phyloP scores from a whole-genome alignment of 2,329 filamentous ascomycete species.

The Didymella sp. region DNA sequence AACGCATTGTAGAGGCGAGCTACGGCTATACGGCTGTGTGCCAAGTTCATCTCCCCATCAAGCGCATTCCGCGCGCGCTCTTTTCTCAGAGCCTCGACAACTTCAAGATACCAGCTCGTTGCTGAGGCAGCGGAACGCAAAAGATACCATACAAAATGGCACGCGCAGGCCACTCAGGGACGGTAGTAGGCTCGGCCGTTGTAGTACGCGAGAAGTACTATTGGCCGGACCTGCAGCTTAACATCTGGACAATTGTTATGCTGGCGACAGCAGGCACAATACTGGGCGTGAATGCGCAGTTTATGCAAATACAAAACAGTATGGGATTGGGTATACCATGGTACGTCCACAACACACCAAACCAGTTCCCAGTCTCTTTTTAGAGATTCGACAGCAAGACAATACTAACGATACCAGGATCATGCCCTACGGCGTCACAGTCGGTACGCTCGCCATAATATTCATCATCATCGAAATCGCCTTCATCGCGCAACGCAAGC shows the following conservation, averaged over 20 bases:
- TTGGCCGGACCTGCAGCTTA: constrained; percentile 71
- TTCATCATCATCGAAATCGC: constrained; percentile 66
- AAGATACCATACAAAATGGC: constrained; percentile 39
- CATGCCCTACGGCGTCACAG: constrained; percentile 68
- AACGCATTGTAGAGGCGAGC: background rate
- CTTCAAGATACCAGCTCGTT: background rate
- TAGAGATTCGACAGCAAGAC: background rate
- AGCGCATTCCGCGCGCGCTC: constrained; percentile 10
- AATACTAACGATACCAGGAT: constrained; percentile 56
- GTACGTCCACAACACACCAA: constrained; percentile 49
- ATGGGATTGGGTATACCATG: constrained; percentile 66
- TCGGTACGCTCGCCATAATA: constrained; percentile 62
- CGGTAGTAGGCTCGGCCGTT: constrained; percentile 49
- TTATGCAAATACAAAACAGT: constrained; percentile 64
- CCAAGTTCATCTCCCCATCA: constrained; percentile 9
- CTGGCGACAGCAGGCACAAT: constrained; percentile 64
- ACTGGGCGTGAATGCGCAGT: constrained; percentile 66
- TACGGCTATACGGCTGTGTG: constrained; percentile 15
- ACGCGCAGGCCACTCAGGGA: constrained; percentile 41
- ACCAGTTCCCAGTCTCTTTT: background rate
- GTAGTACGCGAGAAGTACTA: constrained; percentile 62
- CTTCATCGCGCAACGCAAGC: constrained; percentile 62
- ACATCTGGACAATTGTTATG: constrained; percentile 70
- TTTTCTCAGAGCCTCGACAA: background rate
- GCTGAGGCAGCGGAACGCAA: background rate